Evolutionary conservation across 2,329 filamentous ascomycete species (phyloP).

Genomic region (Ceratocystis alfenasii): DNA sequence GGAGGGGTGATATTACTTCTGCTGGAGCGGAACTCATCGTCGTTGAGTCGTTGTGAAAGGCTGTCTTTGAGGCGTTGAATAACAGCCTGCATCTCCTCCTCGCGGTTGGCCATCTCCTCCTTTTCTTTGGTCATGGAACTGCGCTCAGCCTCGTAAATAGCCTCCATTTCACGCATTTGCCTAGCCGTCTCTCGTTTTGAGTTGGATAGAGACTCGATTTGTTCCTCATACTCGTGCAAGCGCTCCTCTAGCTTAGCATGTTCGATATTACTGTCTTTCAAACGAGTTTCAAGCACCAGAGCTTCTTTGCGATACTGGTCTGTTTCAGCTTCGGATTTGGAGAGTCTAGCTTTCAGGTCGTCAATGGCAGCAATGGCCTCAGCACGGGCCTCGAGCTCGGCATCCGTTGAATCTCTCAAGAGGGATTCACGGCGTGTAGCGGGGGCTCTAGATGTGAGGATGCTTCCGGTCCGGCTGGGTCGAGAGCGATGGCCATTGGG

Average conservation of each 20-base stretch:
- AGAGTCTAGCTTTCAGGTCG: conserved; percentile 70
- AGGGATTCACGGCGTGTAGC: conserved; percentile 47
- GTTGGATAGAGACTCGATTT: conserved; percentile 66
- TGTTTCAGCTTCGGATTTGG: conserved; percentile 64
- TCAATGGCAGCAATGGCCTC: conserved; percentile 69
- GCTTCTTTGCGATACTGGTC: conserved; percentile 75
- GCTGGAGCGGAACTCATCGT: conserved; percentile 28
- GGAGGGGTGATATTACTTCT: conserved; percentile 15
- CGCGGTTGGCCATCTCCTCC: conserved; percentile 69
- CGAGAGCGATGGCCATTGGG: conserved; percentile 38
- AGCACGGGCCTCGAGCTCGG: conserved; percentile 62
- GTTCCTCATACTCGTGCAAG: conserved; percentile 74
- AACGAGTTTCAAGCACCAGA: conserved; percentile 69
- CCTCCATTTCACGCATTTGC: conserved; percentile 81
- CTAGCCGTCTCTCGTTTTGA: conserved; percentile 74
- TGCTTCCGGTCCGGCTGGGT: conserved; percentile 50
- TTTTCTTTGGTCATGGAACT: conserved; percentile 82
- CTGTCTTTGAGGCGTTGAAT: conserved; percentile 89
- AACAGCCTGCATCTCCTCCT: conserved; percentile 81
- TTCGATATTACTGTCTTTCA: conserved; percentile 75
- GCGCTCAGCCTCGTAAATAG: conserved; percentile 82
- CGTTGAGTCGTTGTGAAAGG: conserved; percentile 58
- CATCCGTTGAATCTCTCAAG: conserved; percentile 33
- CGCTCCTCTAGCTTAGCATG: conserved; percentile 80
- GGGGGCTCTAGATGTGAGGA: conserved; percentile 62